Conservation (phyloP, 805 yeast species). For the Isabelozyma rhagii region DNA sequence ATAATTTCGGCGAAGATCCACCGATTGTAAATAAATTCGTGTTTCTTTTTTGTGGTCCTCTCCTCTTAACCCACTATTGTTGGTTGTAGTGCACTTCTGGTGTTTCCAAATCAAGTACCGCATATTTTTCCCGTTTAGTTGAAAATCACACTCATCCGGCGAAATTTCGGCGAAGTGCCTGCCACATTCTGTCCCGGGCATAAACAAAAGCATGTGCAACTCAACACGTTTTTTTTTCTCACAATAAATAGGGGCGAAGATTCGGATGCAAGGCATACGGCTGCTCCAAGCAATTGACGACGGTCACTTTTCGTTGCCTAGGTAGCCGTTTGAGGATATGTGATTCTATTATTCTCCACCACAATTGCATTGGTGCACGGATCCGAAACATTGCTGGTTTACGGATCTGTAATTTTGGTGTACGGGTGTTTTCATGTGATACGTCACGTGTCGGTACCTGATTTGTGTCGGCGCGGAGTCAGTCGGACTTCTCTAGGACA, state of each 20-base stretch:
- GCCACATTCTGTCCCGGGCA: not conserved
- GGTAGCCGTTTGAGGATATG: too few relatives aligned
- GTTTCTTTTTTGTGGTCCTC: not conserved
- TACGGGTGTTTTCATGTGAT: too few relatives aligned
- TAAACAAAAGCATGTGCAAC: not conserved
- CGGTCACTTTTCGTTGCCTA: not conserved
- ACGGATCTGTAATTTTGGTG: too few relatives aligned
- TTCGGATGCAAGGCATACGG: too few relatives aligned
- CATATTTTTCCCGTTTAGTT: not conserved
- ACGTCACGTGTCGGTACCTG: too few relatives aligned
- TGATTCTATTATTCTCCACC: not conserved
- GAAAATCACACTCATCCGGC: conserved; percentile 11
- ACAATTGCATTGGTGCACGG: too few relatives aligned
- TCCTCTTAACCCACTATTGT: not conserved
- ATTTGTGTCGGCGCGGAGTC: not conserved
- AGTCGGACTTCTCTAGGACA: not conserved
- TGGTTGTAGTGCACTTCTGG: not conserved
- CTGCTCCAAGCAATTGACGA: not conserved
- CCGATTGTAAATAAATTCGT: conserved; percentile 1
- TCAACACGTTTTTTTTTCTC: not conserved
- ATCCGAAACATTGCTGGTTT: too few relatives aligned
- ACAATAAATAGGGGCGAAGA: too few relatives aligned
- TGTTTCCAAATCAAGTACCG: not conserved
- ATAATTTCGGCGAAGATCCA: conserved; percentile 2
- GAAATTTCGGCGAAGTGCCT: conserved; percentile 24